Percentiles rank a stretch among this genome's conserved stretches.
phyloP scores from a whole-genome alignment of 2,329 filamentous ascomycete species.

The Rugonectria rugulosa region DNA sequence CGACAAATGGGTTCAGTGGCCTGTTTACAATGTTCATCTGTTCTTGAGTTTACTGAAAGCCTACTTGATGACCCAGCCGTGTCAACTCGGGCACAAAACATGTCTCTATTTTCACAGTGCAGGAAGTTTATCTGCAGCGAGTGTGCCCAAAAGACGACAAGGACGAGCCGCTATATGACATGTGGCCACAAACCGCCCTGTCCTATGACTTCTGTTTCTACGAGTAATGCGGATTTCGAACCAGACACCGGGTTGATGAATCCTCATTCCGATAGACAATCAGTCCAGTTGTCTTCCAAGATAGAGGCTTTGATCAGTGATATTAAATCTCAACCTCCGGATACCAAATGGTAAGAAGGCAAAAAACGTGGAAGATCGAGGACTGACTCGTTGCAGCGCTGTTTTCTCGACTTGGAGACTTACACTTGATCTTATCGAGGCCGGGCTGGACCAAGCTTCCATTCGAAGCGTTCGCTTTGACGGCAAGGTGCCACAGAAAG shows the following conservation, averaged over 20 bases:
- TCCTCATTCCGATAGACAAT: background rate
- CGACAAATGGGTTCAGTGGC: slow-evolving; percentile 35
- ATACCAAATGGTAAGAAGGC: slow-evolving; percentile 45
- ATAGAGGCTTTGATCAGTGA: slow-evolving; percentile 44
- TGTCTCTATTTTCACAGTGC: slow-evolving; percentile 43
- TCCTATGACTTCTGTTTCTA: slow-evolving; percentile 35
- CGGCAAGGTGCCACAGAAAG: slow-evolving; percentile 52
- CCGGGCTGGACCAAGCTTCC: slow-evolving; percentile 43
- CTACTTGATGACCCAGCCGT: slow-evolving; percentile 27
- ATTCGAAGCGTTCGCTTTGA: slow-evolving; percentile 55
- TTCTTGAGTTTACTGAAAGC: slow-evolving; percentile 32
- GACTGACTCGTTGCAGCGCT: slow-evolving; percentile 44
- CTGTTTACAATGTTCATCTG: slow-evolving; percentile 42
- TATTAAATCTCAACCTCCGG: slow-evolving; percentile 33
- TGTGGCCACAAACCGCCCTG: slow-evolving; percentile 40
- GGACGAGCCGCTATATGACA: background rate
- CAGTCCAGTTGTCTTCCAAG: slow-evolving; percentile 40
- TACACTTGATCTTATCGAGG: slow-evolving; percentile 55
- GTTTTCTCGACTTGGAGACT: slow-evolving; percentile 61
- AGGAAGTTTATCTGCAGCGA: slow-evolving; percentile 42
- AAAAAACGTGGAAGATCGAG: background rate
- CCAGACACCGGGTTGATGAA: background rate
- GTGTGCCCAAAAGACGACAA: slow-evolving; percentile 29
- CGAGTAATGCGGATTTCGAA: slow-evolving; percentile 33
- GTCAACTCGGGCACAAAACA: background rate